Evolutionary conservation across 2,329 filamentous ascomycete genomes (phyloP).

Genomic region (Zasmidium cellare): DNA sequence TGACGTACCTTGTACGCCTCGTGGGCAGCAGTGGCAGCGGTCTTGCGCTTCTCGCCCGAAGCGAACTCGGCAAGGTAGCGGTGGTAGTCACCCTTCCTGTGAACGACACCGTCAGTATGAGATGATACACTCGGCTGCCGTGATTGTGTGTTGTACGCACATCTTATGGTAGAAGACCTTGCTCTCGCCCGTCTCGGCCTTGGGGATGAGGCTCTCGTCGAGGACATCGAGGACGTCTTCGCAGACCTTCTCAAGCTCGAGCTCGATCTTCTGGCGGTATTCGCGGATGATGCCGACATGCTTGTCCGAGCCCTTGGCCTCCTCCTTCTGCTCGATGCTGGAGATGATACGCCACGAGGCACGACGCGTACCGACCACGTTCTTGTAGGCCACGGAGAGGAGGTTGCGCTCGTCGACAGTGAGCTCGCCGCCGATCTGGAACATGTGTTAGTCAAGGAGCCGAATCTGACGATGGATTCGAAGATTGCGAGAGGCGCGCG

Average conservation of each 20-base stretch:
- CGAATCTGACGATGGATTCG: neutral
- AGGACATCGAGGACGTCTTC: conserved; percentile 96
- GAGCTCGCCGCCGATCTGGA: conserved; percentile 65
- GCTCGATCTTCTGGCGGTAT: conserved; percentile 98
- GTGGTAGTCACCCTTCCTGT: conserved; percentile 96
- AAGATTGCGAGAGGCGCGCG: conserved; percentile 8
- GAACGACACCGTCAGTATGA: conserved; percentile 14
- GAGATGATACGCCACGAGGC: conserved; percentile 99
- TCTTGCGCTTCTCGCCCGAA: conserved; percentile 88
- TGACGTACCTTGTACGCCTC: conserved; percentile 91
- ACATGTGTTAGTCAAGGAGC: conserved; percentile 13
- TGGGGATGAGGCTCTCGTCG: conserved; percentile 89
- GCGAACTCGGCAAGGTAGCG: conserved; percentile 94
- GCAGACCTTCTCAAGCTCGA: conserved; percentile 96
- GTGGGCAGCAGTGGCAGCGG: conserved; percentile 80
- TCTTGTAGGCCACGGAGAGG: conserved; percentile 99
- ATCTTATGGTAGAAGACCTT: conserved; percentile 99
- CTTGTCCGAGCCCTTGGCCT: conserved; percentile 96
- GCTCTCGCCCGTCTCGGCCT: conserved; percentile 94
- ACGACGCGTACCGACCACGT: conserved; percentile 96
- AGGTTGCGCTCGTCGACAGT: conserved; percentile 80
- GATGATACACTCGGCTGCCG: neutral
- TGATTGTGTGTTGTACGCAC: conserved; percentile 56
- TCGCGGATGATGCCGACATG: conserved; percentile 92
- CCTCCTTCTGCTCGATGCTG: conserved; percentile 99